A percentile compares a stretch with the other conserved stretches of the same genome.
phyloP scores from a whole-genome alignment of 164 flowering plant genomes.

The Stephania cephalantha region DNA sequence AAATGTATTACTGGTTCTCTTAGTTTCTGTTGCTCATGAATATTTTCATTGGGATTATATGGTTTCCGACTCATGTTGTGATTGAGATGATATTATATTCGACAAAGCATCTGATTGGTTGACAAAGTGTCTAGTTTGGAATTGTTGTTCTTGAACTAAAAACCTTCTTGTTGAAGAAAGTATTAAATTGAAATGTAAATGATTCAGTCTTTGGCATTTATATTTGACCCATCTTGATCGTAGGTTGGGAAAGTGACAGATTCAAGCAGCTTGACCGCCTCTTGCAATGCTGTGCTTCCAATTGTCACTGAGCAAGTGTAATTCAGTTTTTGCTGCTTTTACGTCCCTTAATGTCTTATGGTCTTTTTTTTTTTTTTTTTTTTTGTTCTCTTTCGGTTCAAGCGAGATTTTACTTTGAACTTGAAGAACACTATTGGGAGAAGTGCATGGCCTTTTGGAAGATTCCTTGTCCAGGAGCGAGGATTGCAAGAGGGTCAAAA shows the following conservation, averaged over 20 bases:
- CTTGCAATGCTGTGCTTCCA: neutral
- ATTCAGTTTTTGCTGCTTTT: neutral
- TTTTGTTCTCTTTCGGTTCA: no score
- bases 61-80: neutral
- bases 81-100: neutral
- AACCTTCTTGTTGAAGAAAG: neutral
- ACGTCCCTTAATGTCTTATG: neutral
- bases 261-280: constrained; percentile 8
- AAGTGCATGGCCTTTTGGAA: constrained; percentile 43
- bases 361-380: neutral
- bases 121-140: neutral
- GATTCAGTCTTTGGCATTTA: constrained; percentile 8
- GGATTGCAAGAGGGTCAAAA: constrained; percentile 81
- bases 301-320: neutral
- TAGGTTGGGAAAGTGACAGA: neutral
- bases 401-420: neutral
- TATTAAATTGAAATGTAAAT: constrained; percentile 4
- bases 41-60: neutral
- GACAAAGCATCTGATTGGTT: neutral
- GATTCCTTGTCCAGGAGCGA: constrained; percentile 87
- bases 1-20: constrained; percentile 6
- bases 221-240: neutral
- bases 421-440: constrained; percentile 15
- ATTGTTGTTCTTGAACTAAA: neutral
- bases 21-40: constrained; percentile 6